Base-by-base conservation (phyloP, 306 rosid species). In the Oxytropis ochrocephala region DNA sequence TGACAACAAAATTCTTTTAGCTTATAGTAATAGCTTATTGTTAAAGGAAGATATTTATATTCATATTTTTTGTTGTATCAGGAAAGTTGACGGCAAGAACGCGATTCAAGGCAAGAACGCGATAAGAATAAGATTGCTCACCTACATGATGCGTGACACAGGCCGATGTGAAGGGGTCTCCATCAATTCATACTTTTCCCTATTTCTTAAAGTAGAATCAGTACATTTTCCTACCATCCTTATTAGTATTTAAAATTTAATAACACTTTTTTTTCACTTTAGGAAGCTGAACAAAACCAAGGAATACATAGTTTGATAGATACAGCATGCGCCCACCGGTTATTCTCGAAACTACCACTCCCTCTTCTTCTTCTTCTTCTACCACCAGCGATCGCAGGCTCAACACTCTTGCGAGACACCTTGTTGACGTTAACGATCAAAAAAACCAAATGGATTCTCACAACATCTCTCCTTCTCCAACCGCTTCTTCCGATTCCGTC, bases 311-410 rank as follows among this genome's bases (percentile, higher is more conserved):
- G 29, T 24, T 24, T 24, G 29, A 57, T 46, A 35, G 7, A 69
- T 11, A 24, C 81, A 78, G 27, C 44, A 90, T 93, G 97, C 88
- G 97, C 96, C 90, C 90, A 75, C 85, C 79, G 91, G 62, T 73
- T 30, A 60, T 66, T 10, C 51, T 77, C 29, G 38, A 72, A 72
- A 65, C 78, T 53, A 65, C 64, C 70, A 7, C 39, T 0, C 0
- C 65, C 13, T 4, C 70, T 14, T 13, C 35, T 38, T 47, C 50
- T 36, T 65, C 62, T 57, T 16, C 49, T 47, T 78, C 85, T 12
- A 60, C 80, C 0, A 36, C 82, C 1, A 64, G 67, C 56, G 92
- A 91, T 91, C 99, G 99, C 46, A 87, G 97, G 39, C 66, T 89
- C 0, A 68, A 41, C 81, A 78, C 86, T 46, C 83, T 95, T 6